A percentile compares a stretch with the other conserved stretches of the same genome.
These are phyloP conservation scores for Naganishia antarctica DNA, from an alignment of 768 basidiomycete species.

Conservation along the genomic window DNA sequence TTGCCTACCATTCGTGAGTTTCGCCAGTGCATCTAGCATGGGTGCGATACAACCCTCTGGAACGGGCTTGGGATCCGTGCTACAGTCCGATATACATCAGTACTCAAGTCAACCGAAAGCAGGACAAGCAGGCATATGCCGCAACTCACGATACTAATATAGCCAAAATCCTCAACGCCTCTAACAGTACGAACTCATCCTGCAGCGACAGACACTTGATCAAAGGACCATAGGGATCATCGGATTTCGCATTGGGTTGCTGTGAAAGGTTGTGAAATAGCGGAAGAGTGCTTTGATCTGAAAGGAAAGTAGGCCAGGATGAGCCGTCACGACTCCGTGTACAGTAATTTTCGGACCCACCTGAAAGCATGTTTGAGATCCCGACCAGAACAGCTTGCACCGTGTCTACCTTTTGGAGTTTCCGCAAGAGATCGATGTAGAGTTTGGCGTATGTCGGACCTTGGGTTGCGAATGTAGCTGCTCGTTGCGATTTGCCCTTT, in stretches of 20 bases:
- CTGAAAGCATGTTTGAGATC: conserved; percentile 80
- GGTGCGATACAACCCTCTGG: conserved; percentile 32
- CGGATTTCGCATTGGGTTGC: conserved; percentile 29
- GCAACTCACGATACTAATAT: conserved; percentile 58
- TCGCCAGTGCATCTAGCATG: conserved; percentile 50
- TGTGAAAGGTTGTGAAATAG: conserved; percentile 39
- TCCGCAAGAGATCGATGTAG: conserved; percentile 83
- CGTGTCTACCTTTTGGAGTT: conserved; percentile 71
- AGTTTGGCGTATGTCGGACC: conserved; percentile 76
- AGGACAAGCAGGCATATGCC: too few species aligned
- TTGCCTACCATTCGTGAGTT: conserved; percentile 53
- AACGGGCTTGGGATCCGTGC: conserved; percentile 45
- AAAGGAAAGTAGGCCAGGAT: conserved; percentile 8
- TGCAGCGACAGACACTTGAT: conserved; percentile 70
- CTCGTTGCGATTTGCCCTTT: conserved; percentile 48
- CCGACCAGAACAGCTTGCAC: conserved; percentile 67
- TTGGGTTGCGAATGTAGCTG: conserved; percentile 75
- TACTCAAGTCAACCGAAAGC: neutral
- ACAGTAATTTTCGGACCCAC: conserved; percentile 50
- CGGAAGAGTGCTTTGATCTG: conserved; percentile 40
- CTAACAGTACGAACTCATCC: conserved; percentile 94
- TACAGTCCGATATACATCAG: conserved; percentile 20
- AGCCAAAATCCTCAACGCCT: conserved; percentile 79
- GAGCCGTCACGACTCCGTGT: neutral
- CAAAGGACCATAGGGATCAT: conserved; percentile 34